These are phyloP conservation scores for Paecilomyces sp. DNA, from an alignment of 2,329 filamentous ascomycete genomes.

Conservation along the genomic window DNA sequence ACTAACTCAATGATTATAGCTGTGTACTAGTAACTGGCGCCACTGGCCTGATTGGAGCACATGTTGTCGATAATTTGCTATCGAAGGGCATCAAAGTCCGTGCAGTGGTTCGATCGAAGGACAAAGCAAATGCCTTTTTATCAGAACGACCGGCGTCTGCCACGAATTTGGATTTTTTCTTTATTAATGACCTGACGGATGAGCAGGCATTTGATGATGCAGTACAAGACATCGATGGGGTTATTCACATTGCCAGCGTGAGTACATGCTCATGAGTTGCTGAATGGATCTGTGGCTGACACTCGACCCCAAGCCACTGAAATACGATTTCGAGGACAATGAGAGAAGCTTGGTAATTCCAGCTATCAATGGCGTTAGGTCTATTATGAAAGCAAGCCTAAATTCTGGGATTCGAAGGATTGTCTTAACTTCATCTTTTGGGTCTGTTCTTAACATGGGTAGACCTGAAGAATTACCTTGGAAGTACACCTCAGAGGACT, in stretches of 20 bases:
- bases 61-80: conserved; percentile 1
- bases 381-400: neutral
- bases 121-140: neutral
- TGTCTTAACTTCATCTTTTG: conserved; percentile 1
- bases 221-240: neutral
- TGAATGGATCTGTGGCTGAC: no score
- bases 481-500: neutral
- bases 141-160: neutral
- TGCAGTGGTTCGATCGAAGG: neutral
- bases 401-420: neutral
- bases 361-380: neutral
- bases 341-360: neutral
- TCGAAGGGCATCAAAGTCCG: neutral
- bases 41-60: neutral
- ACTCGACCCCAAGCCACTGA: neutral
- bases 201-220: neutral
- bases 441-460: neutral
- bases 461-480: neutral
- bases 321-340: neutral
- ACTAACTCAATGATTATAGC: no score
- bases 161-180: neutral
- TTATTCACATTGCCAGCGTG: neutral
- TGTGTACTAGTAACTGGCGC: conserved; percentile 1
- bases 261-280: neutral
- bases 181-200: neutral